Evolutionary conservation across 345 rosid species (phyloP), one percentile per base, ranked within the genome.

Genomic region (Acer negundo): DNA sequence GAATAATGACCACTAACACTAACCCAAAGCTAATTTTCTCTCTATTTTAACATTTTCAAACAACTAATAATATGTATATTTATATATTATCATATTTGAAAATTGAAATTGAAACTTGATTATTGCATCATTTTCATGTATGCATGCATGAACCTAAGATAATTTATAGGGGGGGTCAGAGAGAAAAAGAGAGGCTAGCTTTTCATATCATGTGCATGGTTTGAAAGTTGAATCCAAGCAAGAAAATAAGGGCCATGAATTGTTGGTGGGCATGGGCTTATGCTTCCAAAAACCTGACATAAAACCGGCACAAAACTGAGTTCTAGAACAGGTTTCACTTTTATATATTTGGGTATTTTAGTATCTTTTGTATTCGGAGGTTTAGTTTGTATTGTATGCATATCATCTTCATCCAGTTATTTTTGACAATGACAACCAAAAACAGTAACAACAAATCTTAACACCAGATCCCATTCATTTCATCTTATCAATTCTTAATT

Each of bases 401-500:
- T 10, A 40, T 69, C 35, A 31, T 35, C 38, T 4, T 42, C 46
- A 55, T 53, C 69, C 31, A 59, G 24, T 68, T 61, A 7, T 44
- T 42, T 53, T 42, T 15, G 77, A 82, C 38, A 78, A 73, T 40
- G 80, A 82, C 82, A 47, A 58, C 66, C 38, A 46, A 47, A 56
- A 80, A 75, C 47, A 62, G 66, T 69, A 42, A 55, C 67, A 58
- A 10, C 73, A 80, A 65, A 80, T 80, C 83, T 75, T 19, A 63
- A 58, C 23, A 15, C 22, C 28, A 72, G 84, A 80, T 77, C 76
- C 78, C 84, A 51, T 82, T 82, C 78, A 56, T 65, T 49, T 80
- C 69, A 23, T 47, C 72, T n/a, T 22, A 42, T 7, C 10, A 8
- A 42, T 24, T 31, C 58, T 64, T 28, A 71, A 35, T 62, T 46